Evolutionary conservation across 2,329 filamentous ascomycete species (phyloP).

Genomic region (Aspergillus texensis): DNA sequence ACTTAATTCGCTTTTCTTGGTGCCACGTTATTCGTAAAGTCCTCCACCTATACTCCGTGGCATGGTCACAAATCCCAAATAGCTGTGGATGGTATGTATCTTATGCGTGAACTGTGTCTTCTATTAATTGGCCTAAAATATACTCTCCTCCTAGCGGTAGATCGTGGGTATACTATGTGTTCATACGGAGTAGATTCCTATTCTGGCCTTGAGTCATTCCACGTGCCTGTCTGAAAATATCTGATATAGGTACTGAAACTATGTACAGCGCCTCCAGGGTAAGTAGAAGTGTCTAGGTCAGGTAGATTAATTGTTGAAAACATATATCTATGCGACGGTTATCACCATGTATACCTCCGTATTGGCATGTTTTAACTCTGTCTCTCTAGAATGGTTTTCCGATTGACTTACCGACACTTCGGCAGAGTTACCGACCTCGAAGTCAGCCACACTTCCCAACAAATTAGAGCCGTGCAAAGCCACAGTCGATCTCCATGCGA

Average conservation of each 20-base stretch:
- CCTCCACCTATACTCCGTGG: neutral
- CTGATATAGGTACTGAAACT: neutral
- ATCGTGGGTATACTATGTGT: neutral
- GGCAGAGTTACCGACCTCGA: neutral
- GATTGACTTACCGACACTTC: neutral
- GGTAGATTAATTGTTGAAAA: too few species aligned
- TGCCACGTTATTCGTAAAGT: neutral
- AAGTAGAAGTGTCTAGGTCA: neutral
- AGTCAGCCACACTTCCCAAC: constrained; percentile 2
- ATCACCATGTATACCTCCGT: neutral
- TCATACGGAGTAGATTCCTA: neutral
- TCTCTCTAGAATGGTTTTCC: neutral
- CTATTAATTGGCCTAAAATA: neutral
- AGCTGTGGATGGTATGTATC: neutral
- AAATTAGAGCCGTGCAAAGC: neutral
- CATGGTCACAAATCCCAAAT: neutral
- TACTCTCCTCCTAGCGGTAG: neutral
- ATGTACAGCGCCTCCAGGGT: neutral
- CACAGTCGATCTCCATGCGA: constrained; percentile 4
- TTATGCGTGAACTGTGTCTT: neutral
- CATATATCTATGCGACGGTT: too few species aligned
- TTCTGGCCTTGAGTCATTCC: neutral
- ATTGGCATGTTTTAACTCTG: neutral
- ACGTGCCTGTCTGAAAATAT: neutral
- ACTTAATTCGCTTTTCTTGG: constrained; percentile 5